Evolutionary conservation across 495 filamentous ascomycete genomes (phyloP).

Genomic region (Chaetomium cochliodes): DNA sequence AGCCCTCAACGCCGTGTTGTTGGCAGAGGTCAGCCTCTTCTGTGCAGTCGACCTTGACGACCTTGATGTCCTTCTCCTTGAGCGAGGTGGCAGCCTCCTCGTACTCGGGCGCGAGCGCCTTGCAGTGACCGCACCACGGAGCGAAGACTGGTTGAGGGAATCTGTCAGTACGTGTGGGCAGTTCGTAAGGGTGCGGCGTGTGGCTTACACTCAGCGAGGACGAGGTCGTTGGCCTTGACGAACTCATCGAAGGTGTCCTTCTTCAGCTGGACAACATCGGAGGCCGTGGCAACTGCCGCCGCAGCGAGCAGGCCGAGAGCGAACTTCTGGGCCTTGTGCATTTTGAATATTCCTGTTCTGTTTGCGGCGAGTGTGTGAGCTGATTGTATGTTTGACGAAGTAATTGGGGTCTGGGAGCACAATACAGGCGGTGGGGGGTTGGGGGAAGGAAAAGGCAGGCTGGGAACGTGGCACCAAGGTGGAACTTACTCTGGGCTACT

Average conservation of each 20-base stretch:
- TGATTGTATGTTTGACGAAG: constrained; percentile 1
- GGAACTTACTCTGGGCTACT: constrained; percentile 34
- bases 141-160: constrained; percentile 56
- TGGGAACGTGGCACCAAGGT: constrained; percentile 1
- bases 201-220: constrained; percentile 73
- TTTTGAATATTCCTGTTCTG: constrained; percentile 24
- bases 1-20: constrained; percentile 87
- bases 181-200: constrained; percentile 1
- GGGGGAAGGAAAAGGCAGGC: not conserved
- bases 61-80: constrained; percentile 89
- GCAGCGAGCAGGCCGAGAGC: constrained; percentile 60
- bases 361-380: constrained; percentile 6
- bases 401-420: constrained; percentile 6
- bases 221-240: constrained; percentile 77
- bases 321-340: constrained; percentile 36
- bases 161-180: constrained; percentile 21
- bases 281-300: constrained; percentile 60
- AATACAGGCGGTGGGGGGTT: not conserved
- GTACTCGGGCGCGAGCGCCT: constrained; percentile 79
- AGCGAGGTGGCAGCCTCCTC: constrained; percentile 89
- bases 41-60: constrained; percentile 97
- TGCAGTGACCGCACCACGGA: constrained; percentile 80
- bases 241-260: constrained; percentile 84
- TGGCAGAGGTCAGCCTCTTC: constrained; percentile 89
- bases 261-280: constrained; percentile 80